These are phyloP conservation scores for Colletotrichum eremochloae DNA, from an alignment of 2,329 filamentous ascomycete species.

Conservation along the genomic window DNA sequence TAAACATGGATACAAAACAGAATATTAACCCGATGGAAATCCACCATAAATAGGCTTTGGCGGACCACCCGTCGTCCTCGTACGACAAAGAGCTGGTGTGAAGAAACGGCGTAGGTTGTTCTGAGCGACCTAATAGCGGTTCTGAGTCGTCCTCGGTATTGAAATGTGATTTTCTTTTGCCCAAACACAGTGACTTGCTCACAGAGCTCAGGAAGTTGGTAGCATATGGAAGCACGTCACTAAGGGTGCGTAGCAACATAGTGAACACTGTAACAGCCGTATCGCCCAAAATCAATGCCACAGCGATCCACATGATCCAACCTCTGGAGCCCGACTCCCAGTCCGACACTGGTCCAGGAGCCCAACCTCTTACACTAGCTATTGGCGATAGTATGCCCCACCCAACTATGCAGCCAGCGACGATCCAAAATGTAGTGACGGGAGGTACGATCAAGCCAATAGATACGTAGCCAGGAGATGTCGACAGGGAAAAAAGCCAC, in stretches of 20 bases:
- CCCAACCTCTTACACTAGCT: not conserved
- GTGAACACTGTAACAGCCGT: constrained; percentile 11
- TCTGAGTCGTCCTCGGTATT: not conserved
- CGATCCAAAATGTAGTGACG: constrained; percentile 2
- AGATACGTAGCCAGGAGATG: constrained; percentile 9
- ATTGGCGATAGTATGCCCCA: constrained; percentile 11
- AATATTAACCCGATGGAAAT: not conserved
- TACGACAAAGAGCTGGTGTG: not conserved
- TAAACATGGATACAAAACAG: constrained; percentile 5
- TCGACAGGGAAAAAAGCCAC: constrained; percentile 10
- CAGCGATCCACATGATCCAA: constrained; percentile 15
- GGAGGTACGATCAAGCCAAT: constrained; percentile 18
- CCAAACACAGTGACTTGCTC: not conserved
- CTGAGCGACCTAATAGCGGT: not conserved
- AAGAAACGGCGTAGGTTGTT: not conserved
- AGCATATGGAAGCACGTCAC: not conserved
- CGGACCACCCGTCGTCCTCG: not conserved
- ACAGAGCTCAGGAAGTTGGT: not conserved
- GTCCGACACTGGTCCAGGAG: constrained; percentile 11
- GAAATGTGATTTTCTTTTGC: not conserved
- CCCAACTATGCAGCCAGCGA: constrained; percentile 5
- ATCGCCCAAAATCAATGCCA: constrained; percentile 13
- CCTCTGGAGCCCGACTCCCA: constrained; percentile 19
- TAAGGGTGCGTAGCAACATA: not conserved
- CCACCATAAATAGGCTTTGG: not conserved